A percentile compares a stretch with the other conserved stretches of the same genome.
These are phyloP conservation scores for Reutealis trisperma DNA, from an alignment of 345 rosid genomes.

Conservation along the genomic window DNA sequence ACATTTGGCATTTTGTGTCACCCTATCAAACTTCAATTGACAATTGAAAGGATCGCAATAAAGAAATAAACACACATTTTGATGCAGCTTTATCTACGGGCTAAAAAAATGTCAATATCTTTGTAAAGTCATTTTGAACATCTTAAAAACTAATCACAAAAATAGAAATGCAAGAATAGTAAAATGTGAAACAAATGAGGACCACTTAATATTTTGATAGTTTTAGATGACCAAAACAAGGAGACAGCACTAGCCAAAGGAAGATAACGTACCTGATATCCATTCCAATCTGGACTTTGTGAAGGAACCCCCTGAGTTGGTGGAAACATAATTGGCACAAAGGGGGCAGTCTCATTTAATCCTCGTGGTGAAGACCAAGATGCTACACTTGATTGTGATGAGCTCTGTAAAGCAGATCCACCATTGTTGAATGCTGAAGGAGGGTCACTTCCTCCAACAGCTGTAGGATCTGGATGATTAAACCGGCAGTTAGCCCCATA, in stretches of 20 bases:
- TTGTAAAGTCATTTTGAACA: background rate
- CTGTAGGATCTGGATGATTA: constrained; percentile 90
- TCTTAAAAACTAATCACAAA: background rate
- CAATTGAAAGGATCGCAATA: too few relatives aligned
- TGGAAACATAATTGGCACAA: constrained; percentile 57
- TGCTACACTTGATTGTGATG: constrained; percentile 51
- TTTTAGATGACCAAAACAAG: background rate
- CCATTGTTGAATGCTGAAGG: constrained; percentile 54
- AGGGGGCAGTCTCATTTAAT: constrained; percentile 51
- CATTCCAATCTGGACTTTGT: constrained; percentile 74
- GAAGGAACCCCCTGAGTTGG: constrained; percentile 61
- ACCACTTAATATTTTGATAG: background rate
- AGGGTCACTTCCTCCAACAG: constrained; percentile 49
- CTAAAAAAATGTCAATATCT: background rate
- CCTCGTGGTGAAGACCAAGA: constrained; percentile 78
- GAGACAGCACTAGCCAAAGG: background rate
- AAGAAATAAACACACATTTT: too few relatives aligned
- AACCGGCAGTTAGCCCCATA: constrained; percentile 79
- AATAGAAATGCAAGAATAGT: background rate
- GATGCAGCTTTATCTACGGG: too few relatives aligned
- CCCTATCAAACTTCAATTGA: too few relatives aligned
- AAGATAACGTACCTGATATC: constrained; percentile 62
- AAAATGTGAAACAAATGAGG: background rate
- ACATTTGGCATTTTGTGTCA: too few relatives aligned
- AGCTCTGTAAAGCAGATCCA: constrained; percentile 48